These are phyloP conservation scores for Diplotaxis tenuifolia DNA, from an alignment of 345 rosid genomes.

Conservation along the genomic window DNA sequence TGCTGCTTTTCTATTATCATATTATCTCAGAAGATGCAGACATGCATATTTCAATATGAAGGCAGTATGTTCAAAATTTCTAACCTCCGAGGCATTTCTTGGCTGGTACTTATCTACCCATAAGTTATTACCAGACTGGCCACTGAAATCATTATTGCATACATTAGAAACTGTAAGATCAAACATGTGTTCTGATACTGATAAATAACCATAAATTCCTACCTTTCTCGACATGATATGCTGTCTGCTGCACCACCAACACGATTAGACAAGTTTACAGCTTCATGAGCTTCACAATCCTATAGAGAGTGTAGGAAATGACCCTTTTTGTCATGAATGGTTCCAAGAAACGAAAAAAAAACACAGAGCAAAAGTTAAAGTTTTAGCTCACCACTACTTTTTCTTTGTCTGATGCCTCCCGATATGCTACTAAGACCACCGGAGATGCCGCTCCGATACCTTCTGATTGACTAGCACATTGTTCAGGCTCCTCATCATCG, in stretches of 20 bases:
- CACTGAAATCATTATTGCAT: conserved; percentile 34
- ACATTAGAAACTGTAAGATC: conserved; percentile 29
- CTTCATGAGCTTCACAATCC: conserved; percentile 47
- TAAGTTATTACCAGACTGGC: conserved; percentile 48
- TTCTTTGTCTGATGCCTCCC: conserved; percentile 31
- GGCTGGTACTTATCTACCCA: conserved; percentile 92
- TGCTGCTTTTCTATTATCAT: too few species aligned
- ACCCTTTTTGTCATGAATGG: conserved; percentile 21
- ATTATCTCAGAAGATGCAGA: too few species aligned
- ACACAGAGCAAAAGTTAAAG: neutral
- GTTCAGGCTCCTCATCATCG: conserved; percentile 34
- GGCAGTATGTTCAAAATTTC: conserved; percentile 25
- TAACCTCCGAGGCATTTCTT: conserved; percentile 66
- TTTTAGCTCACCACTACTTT: conserved; percentile 39
- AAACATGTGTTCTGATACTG: conserved; percentile 5
- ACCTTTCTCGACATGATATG: conserved; percentile 61
- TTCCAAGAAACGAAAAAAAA: conserved; percentile 4
- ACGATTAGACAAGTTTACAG: conserved; percentile 27
- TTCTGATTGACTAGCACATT: conserved; percentile 35
- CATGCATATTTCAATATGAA: conserved; percentile 14
- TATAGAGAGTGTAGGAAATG: conserved; percentile 35
- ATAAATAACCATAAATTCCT: conserved; percentile 25
- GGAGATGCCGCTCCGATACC: conserved; percentile 32
- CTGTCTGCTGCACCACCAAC: conserved; percentile 30
- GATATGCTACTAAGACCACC: neutral